Conservation (phyloP, 352 stramenopile genomes). For the Phytophthora aleatoria region DNA sequence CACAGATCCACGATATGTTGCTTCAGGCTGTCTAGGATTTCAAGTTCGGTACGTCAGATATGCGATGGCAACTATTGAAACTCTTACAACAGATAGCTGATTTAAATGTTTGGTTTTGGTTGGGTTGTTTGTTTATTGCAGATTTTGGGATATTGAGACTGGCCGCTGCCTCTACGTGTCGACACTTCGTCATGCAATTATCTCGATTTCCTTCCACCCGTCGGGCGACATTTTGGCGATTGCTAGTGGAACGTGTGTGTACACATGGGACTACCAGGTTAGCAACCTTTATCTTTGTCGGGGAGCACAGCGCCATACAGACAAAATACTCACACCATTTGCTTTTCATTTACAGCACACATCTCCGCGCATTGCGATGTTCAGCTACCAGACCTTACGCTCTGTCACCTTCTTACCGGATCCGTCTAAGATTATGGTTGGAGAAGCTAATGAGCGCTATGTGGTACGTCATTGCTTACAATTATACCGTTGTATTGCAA, state of each 20-base stretch:
- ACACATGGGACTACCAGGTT: slow-evolving; percentile 96
- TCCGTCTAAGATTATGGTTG: slow-evolving; percentile 93
- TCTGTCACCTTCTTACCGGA: slow-evolving; percentile 94
- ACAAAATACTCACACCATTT: slow-evolving; percentile 2
- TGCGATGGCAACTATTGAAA: background rate
- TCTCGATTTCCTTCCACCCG: slow-evolving; percentile 97
- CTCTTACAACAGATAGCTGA: background rate
- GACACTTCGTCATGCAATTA: slow-evolving; percentile 94
- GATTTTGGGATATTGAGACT: slow-evolving; percentile 89
- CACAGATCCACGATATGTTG: slow-evolving; percentile 92
- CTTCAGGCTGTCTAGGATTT: slow-evolving; percentile 96
- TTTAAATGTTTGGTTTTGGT: background rate
- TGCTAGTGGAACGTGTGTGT: slow-evolving; percentile 93
- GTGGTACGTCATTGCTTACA: slow-evolving; percentile 46
- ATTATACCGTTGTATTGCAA: background rate
- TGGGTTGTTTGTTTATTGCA: slow-evolving; percentile 23
- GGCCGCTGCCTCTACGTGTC: slow-evolving; percentile 94
- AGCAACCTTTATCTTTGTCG: slow-evolving; percentile 36
- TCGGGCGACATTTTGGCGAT: slow-evolving; percentile 94
- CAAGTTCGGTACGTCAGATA: slow-evolving; percentile 82
- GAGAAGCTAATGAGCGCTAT: slow-evolving; percentile 92
- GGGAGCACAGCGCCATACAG: background rate
- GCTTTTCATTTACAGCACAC: slow-evolving; percentile 54
- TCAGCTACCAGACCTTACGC: slow-evolving; percentile 90
- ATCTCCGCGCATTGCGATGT: slow-evolving; percentile 85